Conservation (phyloP, 202 grass and related monocot genomes). For the Musa balbisiana region DNA sequence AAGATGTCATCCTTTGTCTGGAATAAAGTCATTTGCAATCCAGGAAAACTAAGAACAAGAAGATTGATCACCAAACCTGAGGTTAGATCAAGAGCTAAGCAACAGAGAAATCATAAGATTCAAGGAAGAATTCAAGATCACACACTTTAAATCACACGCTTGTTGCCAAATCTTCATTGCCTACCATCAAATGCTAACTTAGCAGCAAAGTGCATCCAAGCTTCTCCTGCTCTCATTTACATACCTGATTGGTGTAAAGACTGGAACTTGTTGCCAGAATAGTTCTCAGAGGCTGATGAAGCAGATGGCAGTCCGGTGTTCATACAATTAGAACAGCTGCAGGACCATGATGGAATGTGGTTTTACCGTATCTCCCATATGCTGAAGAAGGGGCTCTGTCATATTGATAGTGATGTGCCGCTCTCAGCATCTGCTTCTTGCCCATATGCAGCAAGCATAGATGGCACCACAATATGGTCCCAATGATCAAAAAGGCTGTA, state of each 20-base stretch:
- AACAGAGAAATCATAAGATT: too few relatives aligned
- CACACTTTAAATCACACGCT: neutral
- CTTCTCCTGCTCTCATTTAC: neutral
- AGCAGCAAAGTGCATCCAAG: neutral
- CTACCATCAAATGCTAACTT: neutral
- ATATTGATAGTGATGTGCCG: constrained; percentile 37
- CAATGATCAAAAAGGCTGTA: constrained; percentile 24
- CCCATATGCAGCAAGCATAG: constrained; percentile 21
- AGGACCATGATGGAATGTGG: constrained; percentile 16
- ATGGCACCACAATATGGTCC: constrained; percentile 22
- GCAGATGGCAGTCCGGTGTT: constrained; percentile 13
- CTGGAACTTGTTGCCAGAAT: constrained; percentile 35
- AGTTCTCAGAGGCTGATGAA: constrained; percentile 33
- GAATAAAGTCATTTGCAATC: neutral
- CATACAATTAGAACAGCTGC: constrained; percentile 18
- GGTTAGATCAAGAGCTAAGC: too few relatives aligned
- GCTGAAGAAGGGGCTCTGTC: constrained; percentile 27
- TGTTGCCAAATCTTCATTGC: neutral
- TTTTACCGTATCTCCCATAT: constrained; percentile 20
- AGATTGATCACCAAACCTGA: too few relatives aligned
- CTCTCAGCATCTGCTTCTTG: constrained; percentile 23
- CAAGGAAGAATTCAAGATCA: too few relatives aligned
- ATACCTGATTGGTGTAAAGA: constrained; percentile 36
- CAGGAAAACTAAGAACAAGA: too few relatives aligned
- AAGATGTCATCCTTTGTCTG: neutral